These are phyloP conservation scores for Cytidiella melzeri DNA, from an alignment of 768 basidiomycete species.

Conservation along the genomic window DNA sequence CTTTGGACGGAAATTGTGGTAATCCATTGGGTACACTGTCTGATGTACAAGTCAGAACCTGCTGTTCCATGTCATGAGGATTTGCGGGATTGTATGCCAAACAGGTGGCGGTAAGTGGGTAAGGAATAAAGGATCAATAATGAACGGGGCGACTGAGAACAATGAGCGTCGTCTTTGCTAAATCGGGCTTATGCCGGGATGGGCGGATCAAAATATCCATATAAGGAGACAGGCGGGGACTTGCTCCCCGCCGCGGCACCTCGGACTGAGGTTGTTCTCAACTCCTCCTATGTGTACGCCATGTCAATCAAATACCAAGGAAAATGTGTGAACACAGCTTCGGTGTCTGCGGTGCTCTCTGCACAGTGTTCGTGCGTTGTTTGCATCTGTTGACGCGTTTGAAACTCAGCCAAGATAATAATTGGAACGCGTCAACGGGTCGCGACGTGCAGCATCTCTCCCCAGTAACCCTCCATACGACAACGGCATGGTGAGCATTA, in stretches of 20 bases:
- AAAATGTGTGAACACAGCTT: background rate
- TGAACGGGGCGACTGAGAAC: background rate
- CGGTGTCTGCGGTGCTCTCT: background rate
- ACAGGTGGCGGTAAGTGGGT: background rate
- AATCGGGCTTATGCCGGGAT: no score
- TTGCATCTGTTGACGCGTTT: background rate
- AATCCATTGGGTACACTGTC: slow-evolving; percentile 27
- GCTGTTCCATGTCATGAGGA: background rate
- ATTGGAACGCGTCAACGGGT: background rate
- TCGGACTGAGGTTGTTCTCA: no score
- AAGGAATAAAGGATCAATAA: no score
- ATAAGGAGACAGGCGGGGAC: no score
- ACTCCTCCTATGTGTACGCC: no score
- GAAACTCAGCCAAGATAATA: background rate
- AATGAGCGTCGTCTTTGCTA: no score
- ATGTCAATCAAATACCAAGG: no score
- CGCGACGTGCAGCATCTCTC: background rate
- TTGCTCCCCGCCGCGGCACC: no score
- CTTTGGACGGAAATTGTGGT: slow-evolving; percentile 33
- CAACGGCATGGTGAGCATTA: background rate
- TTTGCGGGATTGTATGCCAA: background rate
- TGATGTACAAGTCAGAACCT: background rate
- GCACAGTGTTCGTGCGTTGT: background rate
- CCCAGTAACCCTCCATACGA: background rate
- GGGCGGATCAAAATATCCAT: no score